These are phyloP conservation scores for Fagopyrum tataricum DNA, from an alignment of 148 eudicot genomes.

Conservation along the genomic window DNA sequence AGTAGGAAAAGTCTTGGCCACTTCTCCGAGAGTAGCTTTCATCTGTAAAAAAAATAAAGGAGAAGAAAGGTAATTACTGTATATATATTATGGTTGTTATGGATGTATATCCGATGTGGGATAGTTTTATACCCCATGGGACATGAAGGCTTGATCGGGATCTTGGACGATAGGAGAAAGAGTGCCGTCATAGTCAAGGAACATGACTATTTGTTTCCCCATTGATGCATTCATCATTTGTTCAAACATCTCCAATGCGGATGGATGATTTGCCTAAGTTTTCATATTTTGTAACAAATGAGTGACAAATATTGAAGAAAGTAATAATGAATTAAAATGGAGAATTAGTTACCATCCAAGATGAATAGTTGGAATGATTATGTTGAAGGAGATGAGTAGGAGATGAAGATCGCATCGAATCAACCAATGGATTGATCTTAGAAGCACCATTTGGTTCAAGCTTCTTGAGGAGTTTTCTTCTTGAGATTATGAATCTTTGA, in stretches of 20 bases:
- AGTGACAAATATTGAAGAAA: not conserved
- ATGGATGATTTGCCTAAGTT: conserved; percentile 19
- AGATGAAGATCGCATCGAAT: not conserved
- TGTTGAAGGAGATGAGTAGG: not conserved
- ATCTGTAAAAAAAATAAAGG: conserved; percentile 28
- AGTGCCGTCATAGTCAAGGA: conserved; percentile 27
- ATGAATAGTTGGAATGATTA: not conserved
- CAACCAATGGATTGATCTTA: not conserved
- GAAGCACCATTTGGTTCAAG: not conserved
- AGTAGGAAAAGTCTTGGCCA: conserved; percentile 69
- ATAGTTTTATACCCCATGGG: conserved; percentile 13
- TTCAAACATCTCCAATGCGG: conserved; percentile 20
- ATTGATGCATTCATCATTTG: conserved; percentile 14
- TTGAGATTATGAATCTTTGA: not conserved
- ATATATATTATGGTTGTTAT: not conserved
- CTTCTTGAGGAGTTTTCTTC: not conserved
- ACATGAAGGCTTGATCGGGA: conserved; percentile 25
- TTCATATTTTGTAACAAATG: not conserved
- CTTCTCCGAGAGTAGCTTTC: conserved; percentile 64
- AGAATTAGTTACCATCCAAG: not conserved
- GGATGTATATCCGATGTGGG: not conserved
- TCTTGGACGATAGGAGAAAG: conserved; percentile 25
- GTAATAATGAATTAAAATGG: not conserved
- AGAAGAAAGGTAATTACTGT: not conserved
- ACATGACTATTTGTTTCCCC: conserved; percentile 17